Evolutionary conservation across 2,329 filamentous ascomycete genomes (phyloP).

Genomic region (Colletotrichum sp.): DNA sequence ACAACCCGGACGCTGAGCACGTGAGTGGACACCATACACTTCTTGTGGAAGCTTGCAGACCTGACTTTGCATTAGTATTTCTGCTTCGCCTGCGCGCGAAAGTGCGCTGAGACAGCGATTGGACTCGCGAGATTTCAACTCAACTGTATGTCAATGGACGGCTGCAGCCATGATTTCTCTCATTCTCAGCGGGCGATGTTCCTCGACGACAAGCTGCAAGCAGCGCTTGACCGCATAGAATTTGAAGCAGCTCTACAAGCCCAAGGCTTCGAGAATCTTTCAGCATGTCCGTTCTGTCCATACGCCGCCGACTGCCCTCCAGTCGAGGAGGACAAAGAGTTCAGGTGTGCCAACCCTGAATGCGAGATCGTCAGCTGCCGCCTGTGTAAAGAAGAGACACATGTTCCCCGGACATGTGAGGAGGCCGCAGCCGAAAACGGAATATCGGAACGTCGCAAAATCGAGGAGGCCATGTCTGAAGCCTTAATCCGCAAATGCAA

Average conservation of each 20-base stretch:
- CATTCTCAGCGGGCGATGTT: slow-evolving; percentile 58
- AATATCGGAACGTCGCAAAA: slow-evolving; percentile 63
- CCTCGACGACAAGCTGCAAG: slow-evolving; percentile 60
- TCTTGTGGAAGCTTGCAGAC: background rate
- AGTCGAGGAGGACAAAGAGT: slow-evolving; percentile 72
- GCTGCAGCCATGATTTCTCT: slow-evolving; percentile 68
- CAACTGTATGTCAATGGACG: slow-evolving; percentile 72
- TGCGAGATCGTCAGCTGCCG: slow-evolving; percentile 72
- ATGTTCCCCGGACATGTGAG: slow-evolving; percentile 75
- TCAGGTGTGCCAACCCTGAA: slow-evolving; percentile 69
- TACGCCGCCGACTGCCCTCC: slow-evolving; percentile 77
- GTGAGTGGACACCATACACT: slow-evolving; percentile 28
- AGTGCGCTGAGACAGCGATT: slow-evolving; percentile 70
- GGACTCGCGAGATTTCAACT: slow-evolving; percentile 73
- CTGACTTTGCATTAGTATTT: slow-evolving; percentile 54
- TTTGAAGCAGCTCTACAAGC: slow-evolving; percentile 72
- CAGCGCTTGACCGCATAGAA: slow-evolving; percentile 73
- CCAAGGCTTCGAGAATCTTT: slow-evolving; percentile 74
- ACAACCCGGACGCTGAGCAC: slow-evolving; percentile 57
- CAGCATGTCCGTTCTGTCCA: slow-evolving; percentile 81
- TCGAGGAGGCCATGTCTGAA: slow-evolving; percentile 86
- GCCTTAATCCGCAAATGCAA: slow-evolving; percentile 82
- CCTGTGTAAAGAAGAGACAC: slow-evolving; percentile 70
- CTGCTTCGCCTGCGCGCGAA: slow-evolving; percentile 70
- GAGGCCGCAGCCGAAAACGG: slow-evolving; percentile 67